Base-by-base conservation (phyloP, 192 early-diverging fungal species). In the Backusella tarrabulga region DNA sequence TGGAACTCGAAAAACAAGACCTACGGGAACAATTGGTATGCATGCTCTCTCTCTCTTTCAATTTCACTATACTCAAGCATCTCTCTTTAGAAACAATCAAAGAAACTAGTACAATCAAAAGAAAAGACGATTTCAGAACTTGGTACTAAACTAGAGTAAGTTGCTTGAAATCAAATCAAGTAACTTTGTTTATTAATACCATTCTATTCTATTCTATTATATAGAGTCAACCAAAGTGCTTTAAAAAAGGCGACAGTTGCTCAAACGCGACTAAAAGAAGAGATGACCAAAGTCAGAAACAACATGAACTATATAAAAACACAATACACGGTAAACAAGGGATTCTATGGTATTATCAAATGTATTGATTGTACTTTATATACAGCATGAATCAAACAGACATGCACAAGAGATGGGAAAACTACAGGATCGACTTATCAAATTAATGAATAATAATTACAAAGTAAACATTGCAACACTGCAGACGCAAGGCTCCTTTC, bases 271-370 rank as follows among this genome's bases (percentile, higher is more conserved):
- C 79, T 85, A 17, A 78, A 81, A 32, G 87, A 87, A 35, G 88
- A 90, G 41, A 68, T 90, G 7, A 75, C 77, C 71, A 87, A 85
- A 35, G 67, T 79, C 5, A 88, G 87, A 70, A 80, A 80, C 6
- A 85, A 87, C 76, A 80, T 87, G 17, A 85, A 88, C 60, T 83
- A 86, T 71, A 84, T 77, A 34, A 87, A 87, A 67, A 81, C 85
- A 21, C 88, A 87, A 69, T 84, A 84, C 72, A 76, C 83, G 40
- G 88, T 88, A 85, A 71, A 81, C 38, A 32, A 3, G 32, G 32
- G 2, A 32, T 32, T 32, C 2, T 3, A 32, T 32, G 2, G 32
- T 32, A 32, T 2, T 32, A 32, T 32, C 32, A 32, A 32, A 32
- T 3, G 32, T 32, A 32, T 32, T 32, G 32, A 32, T 3, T 3